Conservation (phyloP, 1,284 basidiomycete genomes). For the Athelia sp. region DNA sequence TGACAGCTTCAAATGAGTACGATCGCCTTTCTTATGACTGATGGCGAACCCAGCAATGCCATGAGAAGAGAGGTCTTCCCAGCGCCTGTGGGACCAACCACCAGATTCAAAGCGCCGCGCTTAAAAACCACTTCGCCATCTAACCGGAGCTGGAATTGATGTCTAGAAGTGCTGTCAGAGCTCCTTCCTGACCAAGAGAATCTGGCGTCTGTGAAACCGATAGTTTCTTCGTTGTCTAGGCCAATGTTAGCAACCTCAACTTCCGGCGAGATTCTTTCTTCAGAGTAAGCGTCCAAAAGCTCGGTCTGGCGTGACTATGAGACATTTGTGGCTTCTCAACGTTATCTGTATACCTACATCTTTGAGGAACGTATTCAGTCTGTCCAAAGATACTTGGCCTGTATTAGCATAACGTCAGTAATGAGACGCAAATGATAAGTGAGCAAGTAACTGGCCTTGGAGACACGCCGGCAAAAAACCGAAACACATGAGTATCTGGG, state of each 20-base stretch:
- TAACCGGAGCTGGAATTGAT: constrained; percentile 42
- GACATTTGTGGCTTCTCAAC: not conserved
- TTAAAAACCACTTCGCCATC: constrained; percentile 51
- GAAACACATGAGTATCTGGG: no score
- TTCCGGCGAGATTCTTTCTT: no score
- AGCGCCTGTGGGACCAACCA: constrained; percentile 53
- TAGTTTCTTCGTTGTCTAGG: constrained; percentile 3
- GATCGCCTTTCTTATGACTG: no score
- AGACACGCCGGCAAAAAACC: no score
- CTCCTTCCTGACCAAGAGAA: constrained; percentile 33
- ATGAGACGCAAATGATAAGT: no score
- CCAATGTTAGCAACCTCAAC: no score
- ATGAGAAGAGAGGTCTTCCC: constrained; percentile 44
- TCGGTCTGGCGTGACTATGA: not conserved
- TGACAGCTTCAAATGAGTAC: no score
- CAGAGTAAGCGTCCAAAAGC: not conserved
- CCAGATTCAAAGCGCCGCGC: constrained; percentile 48
- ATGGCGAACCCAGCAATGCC: constrained; percentile 37
- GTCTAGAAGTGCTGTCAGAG: constrained; percentile 18
- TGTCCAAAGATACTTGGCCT: constrained; percentile 18
- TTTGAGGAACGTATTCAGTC: constrained; percentile 3
- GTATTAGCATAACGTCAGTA: not conserved
- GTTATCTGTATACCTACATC: not conserved
- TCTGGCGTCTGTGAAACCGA: constrained; percentile 36
- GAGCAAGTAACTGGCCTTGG: no score